Conservation (phyloP, 129 eudicot genomes). For the Flaveria ramosissima region DNA sequence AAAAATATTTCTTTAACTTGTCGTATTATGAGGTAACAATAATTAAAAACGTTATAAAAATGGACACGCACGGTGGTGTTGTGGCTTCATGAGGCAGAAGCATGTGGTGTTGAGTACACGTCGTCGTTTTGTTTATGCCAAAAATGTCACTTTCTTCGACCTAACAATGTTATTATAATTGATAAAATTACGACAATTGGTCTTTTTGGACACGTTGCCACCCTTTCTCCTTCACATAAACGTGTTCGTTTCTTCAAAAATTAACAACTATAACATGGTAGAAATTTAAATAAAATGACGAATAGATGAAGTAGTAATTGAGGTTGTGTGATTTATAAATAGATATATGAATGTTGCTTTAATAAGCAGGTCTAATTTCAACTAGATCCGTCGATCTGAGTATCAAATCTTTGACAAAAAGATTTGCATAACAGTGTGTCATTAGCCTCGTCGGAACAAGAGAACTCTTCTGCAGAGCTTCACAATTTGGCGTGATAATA, state of each 20-base stretch:
- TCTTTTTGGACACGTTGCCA: conserved; percentile 25
- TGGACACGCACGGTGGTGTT: not conserved
- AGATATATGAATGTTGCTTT: too few species aligned
- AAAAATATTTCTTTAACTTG: not conserved
- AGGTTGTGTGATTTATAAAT: too few species aligned
- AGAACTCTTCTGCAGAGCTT: too few species aligned
- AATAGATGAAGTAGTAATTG: too few species aligned
- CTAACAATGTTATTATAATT: conserved; percentile 25
- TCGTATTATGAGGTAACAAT: conserved; percentile 23
- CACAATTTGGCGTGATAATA: too few species aligned
- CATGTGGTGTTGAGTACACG: conserved; percentile 19
- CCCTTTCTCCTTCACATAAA: conserved; percentile 5
- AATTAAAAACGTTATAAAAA: not conserved
- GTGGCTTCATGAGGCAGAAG: conserved; percentile 16
- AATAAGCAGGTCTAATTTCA: too few species aligned
- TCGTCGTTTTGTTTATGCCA: conserved; percentile 21
- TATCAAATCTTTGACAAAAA: too few species aligned
- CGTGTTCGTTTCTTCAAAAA: not conserved
- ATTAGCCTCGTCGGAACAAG: too few species aligned
- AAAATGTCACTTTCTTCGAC: conserved; percentile 23
- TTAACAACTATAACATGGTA: too few species aligned
- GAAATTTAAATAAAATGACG: too few species aligned
- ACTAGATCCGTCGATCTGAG: too few species aligned
- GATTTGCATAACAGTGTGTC: too few species aligned
- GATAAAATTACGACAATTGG: not conserved